Evolutionary conservation across 2,329 filamentous ascomycete species (phyloP).

Genomic region (Sclerotinia sclerotiorum): DNA sequence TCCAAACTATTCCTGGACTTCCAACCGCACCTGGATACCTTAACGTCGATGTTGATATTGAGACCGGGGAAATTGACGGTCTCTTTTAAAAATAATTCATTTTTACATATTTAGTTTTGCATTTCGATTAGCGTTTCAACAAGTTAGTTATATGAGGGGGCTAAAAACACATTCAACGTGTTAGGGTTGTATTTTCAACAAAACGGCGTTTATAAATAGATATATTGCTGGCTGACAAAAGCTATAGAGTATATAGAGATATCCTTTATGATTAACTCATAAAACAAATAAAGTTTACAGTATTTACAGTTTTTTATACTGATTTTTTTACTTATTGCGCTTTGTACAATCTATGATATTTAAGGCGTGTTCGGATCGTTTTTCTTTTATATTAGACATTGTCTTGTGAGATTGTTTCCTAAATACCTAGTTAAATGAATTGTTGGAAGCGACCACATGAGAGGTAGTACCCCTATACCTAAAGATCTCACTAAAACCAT

Average conservation of each 20-base stretch:
- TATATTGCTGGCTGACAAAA: constrained; percentile 1
- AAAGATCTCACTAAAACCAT: too few species aligned
- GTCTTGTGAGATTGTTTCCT: too few species aligned
- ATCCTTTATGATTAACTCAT: constrained; percentile 24
- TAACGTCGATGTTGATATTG: constrained; percentile 81
- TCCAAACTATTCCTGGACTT: constrained; percentile 95
- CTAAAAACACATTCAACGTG: constrained; percentile 24
- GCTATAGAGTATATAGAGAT: constrained; percentile 11
- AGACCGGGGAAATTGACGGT: constrained; percentile 84
- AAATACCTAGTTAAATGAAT: too few species aligned
- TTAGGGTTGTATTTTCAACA: constrained; percentile 24
- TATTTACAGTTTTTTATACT: background rate
- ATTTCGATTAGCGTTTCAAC: constrained; percentile 23
- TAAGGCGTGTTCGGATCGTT: too few species aligned
- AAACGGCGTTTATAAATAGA: constrained; percentile 22
- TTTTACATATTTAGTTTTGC: background rate
- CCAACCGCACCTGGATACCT: constrained; percentile 94
- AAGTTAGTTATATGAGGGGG: constrained; percentile 11
- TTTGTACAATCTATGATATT: background rate
- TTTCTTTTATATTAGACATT: too few species aligned
- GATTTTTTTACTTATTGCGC: background rate
- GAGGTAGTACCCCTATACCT: too few species aligned
- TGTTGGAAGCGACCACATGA: too few species aligned
- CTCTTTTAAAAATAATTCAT: constrained; percentile 65
- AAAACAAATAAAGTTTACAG: constrained; percentile 12